These are phyloP conservation scores for Sugiyamaella pinicola DNA, from an alignment of 1,139 yeast genomes.

Conservation along the genomic window DNA sequence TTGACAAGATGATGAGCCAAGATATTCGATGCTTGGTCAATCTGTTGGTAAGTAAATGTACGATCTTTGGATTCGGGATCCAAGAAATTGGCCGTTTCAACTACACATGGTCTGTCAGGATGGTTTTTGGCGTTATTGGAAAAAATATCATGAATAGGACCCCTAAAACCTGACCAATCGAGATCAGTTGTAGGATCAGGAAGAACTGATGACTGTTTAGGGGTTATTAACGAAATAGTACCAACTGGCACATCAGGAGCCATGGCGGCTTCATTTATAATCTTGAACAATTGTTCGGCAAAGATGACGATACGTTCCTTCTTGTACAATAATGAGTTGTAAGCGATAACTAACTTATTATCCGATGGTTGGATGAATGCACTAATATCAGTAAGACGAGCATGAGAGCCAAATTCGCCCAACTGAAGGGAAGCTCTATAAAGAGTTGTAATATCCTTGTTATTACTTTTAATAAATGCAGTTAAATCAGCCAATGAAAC, in stretches of 20 bases:
- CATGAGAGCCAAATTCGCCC: conserved; percentile 5
- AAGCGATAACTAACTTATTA: conserved; percentile 51
- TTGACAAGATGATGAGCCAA: conserved; percentile 85
- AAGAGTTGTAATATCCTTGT: conserved; percentile 52
- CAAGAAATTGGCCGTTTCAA: conserved; percentile 80
- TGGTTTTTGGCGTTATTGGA: conserved; percentile 75
- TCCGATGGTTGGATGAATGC: conserved; percentile 46
- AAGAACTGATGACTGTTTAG: conserved; percentile 56
- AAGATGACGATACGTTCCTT: conserved; percentile 67
- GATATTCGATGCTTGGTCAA: conserved; percentile 89
- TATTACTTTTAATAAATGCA: conserved; percentile 50
- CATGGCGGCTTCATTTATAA: conserved; percentile 46
- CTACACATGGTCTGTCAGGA: conserved; percentile 88
- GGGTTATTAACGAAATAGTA: conserved; percentile 66
- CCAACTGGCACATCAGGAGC: conserved; percentile 53
- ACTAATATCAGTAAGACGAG: conserved; percentile 64
- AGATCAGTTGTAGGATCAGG: conserved; percentile 89
- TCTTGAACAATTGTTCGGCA: conserved; percentile 70
- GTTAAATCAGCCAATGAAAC: conserved; percentile 59
- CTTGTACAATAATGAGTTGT: conserved; percentile 76
- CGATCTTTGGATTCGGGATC: conserved; percentile 58
- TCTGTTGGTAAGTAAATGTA: conserved; percentile 77
- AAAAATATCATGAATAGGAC: conserved; percentile 95
- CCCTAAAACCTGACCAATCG: conserved; percentile 89
- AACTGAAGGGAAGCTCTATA: conserved; percentile 60